These are phyloP conservation scores for Carallia pectinifolia DNA, from an alignment of 345 rosid genomes.

Conservation along the genomic window DNA sequence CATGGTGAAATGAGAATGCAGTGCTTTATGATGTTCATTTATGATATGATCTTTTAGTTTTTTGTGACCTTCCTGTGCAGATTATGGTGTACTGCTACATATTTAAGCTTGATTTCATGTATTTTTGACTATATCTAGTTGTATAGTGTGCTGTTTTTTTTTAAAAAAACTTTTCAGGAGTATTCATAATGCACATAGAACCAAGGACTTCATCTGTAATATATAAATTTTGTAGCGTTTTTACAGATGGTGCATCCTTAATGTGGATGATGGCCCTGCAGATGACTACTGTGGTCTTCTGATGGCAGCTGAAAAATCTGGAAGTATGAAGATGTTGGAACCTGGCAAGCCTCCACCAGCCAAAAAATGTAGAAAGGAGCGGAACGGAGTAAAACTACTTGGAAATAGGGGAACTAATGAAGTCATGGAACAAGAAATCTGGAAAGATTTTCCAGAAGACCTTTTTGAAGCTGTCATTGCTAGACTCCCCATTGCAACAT, in stretches of 20 bases:
- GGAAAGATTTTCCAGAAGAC: constrained; percentile 95
- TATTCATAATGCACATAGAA: neutral
- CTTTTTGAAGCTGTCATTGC: constrained; percentile 89
- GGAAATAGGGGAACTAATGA: constrained; percentile 39
- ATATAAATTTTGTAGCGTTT: constrained; percentile 11
- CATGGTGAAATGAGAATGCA: neutral
- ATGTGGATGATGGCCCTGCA: constrained; percentile 52
- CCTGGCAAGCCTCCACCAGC: constrained; percentile 64
- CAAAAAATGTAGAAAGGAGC: constrained; percentile 74
- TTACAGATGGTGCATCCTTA: constrained; percentile 66
- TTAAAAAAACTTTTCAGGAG: neutral
- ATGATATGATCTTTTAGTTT: too few species aligned
- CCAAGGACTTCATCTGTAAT: neutral
- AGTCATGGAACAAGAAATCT: constrained; percentile 72
- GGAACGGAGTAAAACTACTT: constrained; percentile 50
- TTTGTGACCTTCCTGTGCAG: too few species aligned
- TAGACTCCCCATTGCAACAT: constrained; percentile 75
- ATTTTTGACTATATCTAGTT: neutral
- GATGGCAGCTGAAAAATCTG: constrained; percentile 80
- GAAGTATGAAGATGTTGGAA: constrained; percentile 60
- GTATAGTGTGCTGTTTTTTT: neutral
- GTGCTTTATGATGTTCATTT: too few species aligned
- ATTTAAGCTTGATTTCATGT: constrained; percentile 2
- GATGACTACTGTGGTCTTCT: constrained; percentile 65
- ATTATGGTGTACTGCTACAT: neutral